Percentiles rank a stretch among this genome's conserved stretches.
phyloP scores from a whole-genome alignment of 192 early-diverging fungal genomes.

The Coemansia pectinata region DNA sequence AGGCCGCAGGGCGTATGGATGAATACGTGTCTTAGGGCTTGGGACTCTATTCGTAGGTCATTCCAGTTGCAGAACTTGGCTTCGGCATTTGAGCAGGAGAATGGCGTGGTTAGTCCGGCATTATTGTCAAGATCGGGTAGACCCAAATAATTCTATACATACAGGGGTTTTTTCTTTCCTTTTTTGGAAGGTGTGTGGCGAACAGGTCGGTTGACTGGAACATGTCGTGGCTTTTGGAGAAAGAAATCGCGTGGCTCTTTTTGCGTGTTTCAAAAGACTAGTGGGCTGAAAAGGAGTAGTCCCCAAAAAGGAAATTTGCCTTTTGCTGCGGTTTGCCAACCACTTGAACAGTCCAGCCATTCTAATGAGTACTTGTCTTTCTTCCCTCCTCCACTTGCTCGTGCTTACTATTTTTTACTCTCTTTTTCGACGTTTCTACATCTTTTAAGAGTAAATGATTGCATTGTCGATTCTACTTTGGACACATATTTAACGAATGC shows the following conservation, averaged over 20 bases:
- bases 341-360: no score
- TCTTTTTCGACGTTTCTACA: background rate
- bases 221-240: background rate
- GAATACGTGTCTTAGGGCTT: constrained; percentile 20
- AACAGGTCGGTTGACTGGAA: no score
- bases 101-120: background rate
- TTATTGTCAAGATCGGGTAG: background rate
- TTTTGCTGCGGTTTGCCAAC: no score
- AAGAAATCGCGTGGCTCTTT: background rate
- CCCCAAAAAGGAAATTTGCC: no score
- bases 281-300: no score
- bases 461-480: background rate
- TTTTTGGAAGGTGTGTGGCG: background rate
- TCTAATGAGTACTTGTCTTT: background rate
- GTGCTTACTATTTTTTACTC: background rate
- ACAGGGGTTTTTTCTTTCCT: background rate
- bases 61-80: constrained; percentile 10
- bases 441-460: background rate
- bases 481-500: background rate
- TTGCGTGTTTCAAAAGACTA: background rate
- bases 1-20: constrained; percentile 26
- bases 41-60: constrained; percentile 48
- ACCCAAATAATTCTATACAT: background rate
- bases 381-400: background rate
- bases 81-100: background rate